phyloP scores from a whole-genome alignment of 768 basidiomycete genomes.

The Rubroboletus satanas region DNA sequence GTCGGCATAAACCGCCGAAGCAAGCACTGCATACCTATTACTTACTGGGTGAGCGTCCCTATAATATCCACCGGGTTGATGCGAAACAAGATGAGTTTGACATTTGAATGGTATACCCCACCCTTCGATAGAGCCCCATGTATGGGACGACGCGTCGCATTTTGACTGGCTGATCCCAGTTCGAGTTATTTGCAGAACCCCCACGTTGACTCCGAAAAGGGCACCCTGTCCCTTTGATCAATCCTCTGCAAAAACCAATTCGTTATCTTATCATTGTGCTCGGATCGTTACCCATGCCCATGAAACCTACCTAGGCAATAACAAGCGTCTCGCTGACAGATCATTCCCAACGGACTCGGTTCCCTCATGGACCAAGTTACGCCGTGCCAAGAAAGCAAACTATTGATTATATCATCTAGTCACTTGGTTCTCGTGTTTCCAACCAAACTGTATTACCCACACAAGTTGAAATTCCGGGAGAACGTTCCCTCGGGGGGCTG shows the following conservation, averaged over 20 bases:
- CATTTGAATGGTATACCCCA: background rate
- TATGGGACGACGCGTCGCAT: background rate
- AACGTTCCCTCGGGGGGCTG: conserved; percentile 4
- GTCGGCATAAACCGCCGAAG: background rate
- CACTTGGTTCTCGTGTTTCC: background rate
- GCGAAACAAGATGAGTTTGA: conserved; percentile 5
- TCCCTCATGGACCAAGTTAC: background rate
- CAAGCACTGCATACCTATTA: background rate
- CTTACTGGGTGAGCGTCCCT: background rate
- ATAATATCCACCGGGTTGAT: background rate
- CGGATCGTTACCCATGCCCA: conserved; percentile 4
- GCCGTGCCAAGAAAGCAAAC: background rate
- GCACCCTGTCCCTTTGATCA: background rate
- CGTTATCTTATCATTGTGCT: conserved; percentile 10
- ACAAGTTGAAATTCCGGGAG: conserved; percentile 2
- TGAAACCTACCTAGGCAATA: background rate
- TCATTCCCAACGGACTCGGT: background rate
- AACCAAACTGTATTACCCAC: conserved; percentile 3
- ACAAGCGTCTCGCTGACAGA: background rate
- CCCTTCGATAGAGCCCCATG: background rate
- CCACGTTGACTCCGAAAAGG: background rate
- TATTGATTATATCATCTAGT: conserved; percentile 1
- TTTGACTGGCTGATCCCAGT: background rate
- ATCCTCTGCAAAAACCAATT: conserved; percentile 4
- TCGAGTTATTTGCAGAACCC: background rate